Base-by-base conservation (phyloP, 805 yeast species). In the Alloascoidea africana region DNA sequence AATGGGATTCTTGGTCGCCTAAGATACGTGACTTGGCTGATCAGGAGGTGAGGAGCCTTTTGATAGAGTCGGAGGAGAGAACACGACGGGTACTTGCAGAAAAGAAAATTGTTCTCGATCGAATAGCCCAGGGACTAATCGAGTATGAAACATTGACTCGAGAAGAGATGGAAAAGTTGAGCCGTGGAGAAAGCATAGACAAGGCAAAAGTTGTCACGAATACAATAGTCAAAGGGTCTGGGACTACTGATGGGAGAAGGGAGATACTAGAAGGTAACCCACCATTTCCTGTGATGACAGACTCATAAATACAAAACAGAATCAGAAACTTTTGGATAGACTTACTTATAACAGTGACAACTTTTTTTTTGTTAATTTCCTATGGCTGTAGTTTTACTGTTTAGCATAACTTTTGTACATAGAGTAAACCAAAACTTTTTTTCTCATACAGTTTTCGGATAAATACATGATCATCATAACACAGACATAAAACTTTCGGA, bases 1-100 rank as follows among this genome's bases (percentile, higher is more conserved):
- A 83, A 51, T 89, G 96, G 96, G 86, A 77, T 46, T 73, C 81
- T 34, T 91, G 98, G 98, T 85, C 96, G 2, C 81, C 89, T 11
- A 73, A 75, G 46, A 69, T 93, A 36, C 68, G 93, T 45, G 91
- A 85, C 53, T 65, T 77, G 58, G 98, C 97, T 11, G 99, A 91
- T 56, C 76, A 80, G 49, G 97, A 91, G 61, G 87, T 91, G 32
- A 67, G 95, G 41, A 72, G 69, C 36, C 61, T 83, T 42, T 66
- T 91, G 44, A 65, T 81, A 39, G 73, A 65, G 4, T 76, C 94
- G 16, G 96, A 87, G 55, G 66, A 68, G 33, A 73, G 98, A 55
- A 79, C 96, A 1, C 70, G 91, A 47, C 55, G 60, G 37, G 48
- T 89, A 55, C 65, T 91, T 44, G 54, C 58, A 15, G 78, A 71